These are phyloP conservation scores for Podospora conica DNA, from an alignment of 495 filamentous ascomycete genomes.

Conservation along the genomic window DNA sequence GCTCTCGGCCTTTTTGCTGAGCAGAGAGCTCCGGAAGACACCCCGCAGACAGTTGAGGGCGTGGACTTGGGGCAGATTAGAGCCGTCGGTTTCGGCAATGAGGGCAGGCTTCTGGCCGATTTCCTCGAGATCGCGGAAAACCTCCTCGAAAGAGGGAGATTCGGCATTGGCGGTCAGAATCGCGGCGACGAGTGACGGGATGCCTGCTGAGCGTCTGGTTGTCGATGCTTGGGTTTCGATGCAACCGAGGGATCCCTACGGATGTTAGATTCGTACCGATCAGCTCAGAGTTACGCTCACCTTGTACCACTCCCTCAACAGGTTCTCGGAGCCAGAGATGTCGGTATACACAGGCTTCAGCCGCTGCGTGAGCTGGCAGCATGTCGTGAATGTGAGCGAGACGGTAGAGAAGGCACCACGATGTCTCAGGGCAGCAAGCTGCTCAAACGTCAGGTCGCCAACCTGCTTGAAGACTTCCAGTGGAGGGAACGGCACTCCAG, in stretches of 20 bases:
- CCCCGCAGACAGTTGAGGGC: constrained; percentile 87
- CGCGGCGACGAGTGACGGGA: constrained; percentile 76
- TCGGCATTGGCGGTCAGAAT: constrained; percentile 55
- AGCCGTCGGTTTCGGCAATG: constrained; percentile 49
- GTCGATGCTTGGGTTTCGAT: constrained; percentile 68
- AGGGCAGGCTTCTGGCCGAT: constrained; percentile 52
- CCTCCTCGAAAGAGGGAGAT: constrained; percentile 46
- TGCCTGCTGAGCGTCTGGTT: constrained; percentile 87
- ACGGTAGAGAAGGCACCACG: constrained; percentile 92
- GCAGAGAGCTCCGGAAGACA: constrained; percentile 70
- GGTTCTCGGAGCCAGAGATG: constrained; percentile 30
- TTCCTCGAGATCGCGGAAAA: constrained; percentile 41
- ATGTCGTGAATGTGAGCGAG: constrained; percentile 74
- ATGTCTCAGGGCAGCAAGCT: constrained; percentile 78
- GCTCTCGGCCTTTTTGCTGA: constrained; percentile 55
- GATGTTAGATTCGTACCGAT: constrained; percentile 11
- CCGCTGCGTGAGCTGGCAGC: constrained; percentile 56
- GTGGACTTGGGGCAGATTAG: constrained; percentile 83
- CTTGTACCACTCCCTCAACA: constrained; percentile 62
- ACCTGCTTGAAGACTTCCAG: constrained; percentile 46
- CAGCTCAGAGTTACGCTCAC: constrained; percentile 34
- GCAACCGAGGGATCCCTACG: constrained; percentile 52
- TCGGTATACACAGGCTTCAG: constrained; percentile 28
- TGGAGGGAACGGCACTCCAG: constrained; percentile 33
- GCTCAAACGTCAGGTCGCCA: constrained; percentile 66